Evolutionary conservation across 176 grass and related monocot genomes (phyloP), one percentile per base, ranked within the genome.

Genomic region (Cocos nucifera): DNA sequence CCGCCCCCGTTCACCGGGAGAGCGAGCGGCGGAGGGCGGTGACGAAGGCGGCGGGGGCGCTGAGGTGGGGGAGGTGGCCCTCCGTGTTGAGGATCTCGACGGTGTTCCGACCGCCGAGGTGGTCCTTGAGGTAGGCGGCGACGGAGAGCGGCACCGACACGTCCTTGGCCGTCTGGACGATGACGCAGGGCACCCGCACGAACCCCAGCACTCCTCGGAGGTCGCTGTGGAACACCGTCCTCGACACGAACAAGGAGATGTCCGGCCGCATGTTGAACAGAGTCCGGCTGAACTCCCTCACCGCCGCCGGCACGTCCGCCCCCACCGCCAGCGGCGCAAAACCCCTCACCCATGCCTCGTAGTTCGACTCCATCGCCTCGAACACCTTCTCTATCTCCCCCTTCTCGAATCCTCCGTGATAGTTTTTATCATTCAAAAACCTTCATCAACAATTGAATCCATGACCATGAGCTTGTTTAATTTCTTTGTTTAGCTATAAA

Each of bases 201-300:
- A 83, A 72, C 53, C 84, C 81, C 30, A 97, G 73, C 44, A 85
- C 70, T 53, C 75, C 78, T 49, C 92, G 92, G 25, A 97, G 77
- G 61, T 97, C 92, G 24, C 83, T 91, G 69, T 79, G 88, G 71
- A 97, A 91, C 0, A 91, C 92, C 3, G 84, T 97, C 73, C 77
- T 87, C 67, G 84, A 91, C 15, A 97, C 84, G 73, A 88, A 83
- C 26, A 91, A 71, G 12, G 92, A 97, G 66, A 97, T 88, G 78
- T 97, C 92, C 0, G 92, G 92, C 16, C 92, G 84, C 92, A 97
- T 97, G 70, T 97, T 97, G 92, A 97, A 97, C n/a, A 97, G 87
- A 8, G 92, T 97, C n/a, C 92, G 81, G 74, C 92, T 97, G 72
- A 97, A 91, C 75, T 97, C 92, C 32, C 86, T 84, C 69, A 97